Evolutionary conservation across 1,284 basidiomycete species (phyloP).

Genomic region (Ceratobasidium sp.): DNA sequence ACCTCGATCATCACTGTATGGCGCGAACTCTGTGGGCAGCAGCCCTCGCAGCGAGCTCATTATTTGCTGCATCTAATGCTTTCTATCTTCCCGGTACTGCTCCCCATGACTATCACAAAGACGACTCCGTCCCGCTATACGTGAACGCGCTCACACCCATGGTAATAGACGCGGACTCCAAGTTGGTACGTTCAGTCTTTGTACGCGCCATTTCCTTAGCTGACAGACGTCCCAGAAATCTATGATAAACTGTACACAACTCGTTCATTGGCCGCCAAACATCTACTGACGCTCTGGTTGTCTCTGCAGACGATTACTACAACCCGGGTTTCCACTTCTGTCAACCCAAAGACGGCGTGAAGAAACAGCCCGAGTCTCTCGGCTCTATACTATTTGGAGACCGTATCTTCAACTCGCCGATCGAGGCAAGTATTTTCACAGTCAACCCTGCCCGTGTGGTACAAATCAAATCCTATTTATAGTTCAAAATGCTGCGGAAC

Average conservation of each 20-base stretch:
- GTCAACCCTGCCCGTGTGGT: background rate
- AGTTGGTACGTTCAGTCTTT: constrained; percentile 65
- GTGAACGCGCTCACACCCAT: constrained; percentile 90
- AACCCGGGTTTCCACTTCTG: constrained; percentile 88
- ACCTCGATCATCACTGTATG: constrained; percentile 22
- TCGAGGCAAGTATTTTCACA: constrained; percentile 65
- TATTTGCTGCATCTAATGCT: constrained; percentile 52
- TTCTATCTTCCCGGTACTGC: constrained; percentile 81
- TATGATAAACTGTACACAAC: constrained; percentile 73
- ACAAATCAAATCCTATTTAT: constrained; percentile 16
- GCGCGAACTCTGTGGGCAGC: constrained; percentile 29
- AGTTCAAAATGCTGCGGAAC: constrained; percentile 79
- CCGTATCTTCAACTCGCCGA: constrained; percentile 90
- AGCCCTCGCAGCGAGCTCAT: constrained; percentile 26
- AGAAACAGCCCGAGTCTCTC: constrained; percentile 84
- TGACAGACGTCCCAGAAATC: constrained; percentile 65
- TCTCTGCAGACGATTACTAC: constrained; percentile 80
- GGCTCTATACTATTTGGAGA: constrained; percentile 96
- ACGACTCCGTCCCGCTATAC: constrained; percentile 76
- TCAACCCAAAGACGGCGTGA: constrained; percentile 73
- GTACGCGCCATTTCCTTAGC: constrained; percentile 15
- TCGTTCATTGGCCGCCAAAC: constrained; percentile 44
- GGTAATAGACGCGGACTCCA: constrained; percentile 74
- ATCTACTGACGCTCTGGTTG: constrained; percentile 8
- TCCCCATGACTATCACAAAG: constrained; percentile 73